Evolutionary conservation across 495 filamentous ascomycete species (phyloP), one percentile per base, ranked within the genome.

Genomic region (Penicillium flavigenum): DNA sequence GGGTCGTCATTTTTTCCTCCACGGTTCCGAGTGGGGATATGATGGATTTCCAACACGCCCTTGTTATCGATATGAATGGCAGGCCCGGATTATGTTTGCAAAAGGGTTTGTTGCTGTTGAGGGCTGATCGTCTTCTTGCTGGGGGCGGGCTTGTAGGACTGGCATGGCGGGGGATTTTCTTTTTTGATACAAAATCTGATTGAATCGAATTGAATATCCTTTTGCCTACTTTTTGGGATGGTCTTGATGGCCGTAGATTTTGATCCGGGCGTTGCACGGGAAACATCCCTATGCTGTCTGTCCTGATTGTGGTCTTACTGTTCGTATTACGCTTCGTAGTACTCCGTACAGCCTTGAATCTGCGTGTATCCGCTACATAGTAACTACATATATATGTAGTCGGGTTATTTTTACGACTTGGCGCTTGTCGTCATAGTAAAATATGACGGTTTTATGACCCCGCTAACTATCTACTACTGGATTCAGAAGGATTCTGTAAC

Each of bases 171-270:
- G 54, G 56, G 50, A 55, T 60, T 61, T 66, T 54, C 52, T 54
- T 54, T 50, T 61, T 59, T 64, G 59, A 57, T 56, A 59, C 57
- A 69, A 69, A 69, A 67, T 67, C 31, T 67, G 56, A 69, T 64
- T 57, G 66, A 66, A 66, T 69, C 51, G 62, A 69, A 69, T 67
- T 68, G 65, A 63, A 55, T 62, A 54, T 58, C 63, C 50, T 66
- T 63, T 51, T 26, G 49, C 49, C 49, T 51, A 51, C 49, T 17
- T 24, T n/a, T 19, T 24, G 11, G 36, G 17, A 5, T 11, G 4
- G 46, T 32, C 17, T 31, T n/a, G 46, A 12, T 47, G 26, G n/a
- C 17, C 14, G 46, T 48, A 48, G 46, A 19, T 31, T 17, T 14
- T 48, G 46, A 31, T 47, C 2, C 3, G 17, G 27, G 17, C 17